Conservation (phyloP, 2,329 filamentous ascomycete genomes). For the Aspergillus vadensis region DNA sequence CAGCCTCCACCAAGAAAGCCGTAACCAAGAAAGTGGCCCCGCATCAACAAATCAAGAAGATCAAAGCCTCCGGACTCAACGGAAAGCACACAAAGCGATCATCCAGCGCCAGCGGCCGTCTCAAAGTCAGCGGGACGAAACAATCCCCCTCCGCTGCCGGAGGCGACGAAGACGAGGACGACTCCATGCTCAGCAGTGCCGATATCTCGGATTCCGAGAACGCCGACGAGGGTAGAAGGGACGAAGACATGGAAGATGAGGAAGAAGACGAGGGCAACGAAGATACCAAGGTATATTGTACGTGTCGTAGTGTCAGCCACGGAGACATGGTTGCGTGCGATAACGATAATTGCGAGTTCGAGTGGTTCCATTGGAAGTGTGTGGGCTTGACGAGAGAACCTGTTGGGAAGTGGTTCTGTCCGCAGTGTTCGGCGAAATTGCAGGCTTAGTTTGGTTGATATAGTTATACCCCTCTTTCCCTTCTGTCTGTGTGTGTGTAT, state of each 20-base stretch:
- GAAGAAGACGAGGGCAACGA: conserved; percentile 56
- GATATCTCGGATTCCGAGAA: conserved; percentile 52
- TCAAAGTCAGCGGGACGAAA: conserved; percentile 40
- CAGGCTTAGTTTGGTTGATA: conserved; percentile 30
- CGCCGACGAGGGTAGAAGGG: conserved; percentile 33
- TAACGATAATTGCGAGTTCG: conserved; percentile 63
- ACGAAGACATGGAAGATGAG: conserved; percentile 49
- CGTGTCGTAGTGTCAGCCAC: conserved; percentile 65
- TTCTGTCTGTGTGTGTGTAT: neutral
- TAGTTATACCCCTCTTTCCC: neutral
- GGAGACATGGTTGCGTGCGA: conserved; percentile 70
- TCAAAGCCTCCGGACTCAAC: conserved; percentile 34
- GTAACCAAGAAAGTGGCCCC: conserved; percentile 58
- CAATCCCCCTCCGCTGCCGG: conserved; percentile 45
- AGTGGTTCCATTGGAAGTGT: conserved; percentile 70
- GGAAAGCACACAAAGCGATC: conserved; percentile 47
- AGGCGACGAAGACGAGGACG: conserved; percentile 53
- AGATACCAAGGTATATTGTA: conserved; percentile 66
- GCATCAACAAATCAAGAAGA: conserved; percentile 52
- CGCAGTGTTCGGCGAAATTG: conserved; percentile 51
- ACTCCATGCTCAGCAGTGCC: conserved; percentile 56
- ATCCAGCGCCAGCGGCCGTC: conserved; percentile 42
- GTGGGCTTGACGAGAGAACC: conserved; percentile 64
- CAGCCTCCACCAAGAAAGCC: conserved; percentile 46
- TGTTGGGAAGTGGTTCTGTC: conserved; percentile 59